Percentiles rank a stretch among this genome's conserved stretches.
Evolutionary conservation across 225 moss, liverwort and hornwort species (phyloP).

Genomic region (Marchantia paleacea): DNA sequence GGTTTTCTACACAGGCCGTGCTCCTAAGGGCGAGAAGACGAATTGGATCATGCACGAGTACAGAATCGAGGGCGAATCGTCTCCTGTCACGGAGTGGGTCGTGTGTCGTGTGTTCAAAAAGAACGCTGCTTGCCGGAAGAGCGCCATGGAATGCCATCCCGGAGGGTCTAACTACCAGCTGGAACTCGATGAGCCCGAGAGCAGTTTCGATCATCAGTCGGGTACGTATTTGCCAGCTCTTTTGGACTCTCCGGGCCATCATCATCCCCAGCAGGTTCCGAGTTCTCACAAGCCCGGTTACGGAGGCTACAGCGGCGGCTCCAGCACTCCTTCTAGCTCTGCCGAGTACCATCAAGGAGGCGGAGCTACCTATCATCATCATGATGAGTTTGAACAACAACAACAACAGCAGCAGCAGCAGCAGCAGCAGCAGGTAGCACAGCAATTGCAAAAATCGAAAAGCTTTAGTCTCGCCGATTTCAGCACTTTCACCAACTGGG

Average conservation of each 20-base stretch:
- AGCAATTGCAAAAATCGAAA: neutral
- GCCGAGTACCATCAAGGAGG: neutral
- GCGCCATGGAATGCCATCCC: neutral
- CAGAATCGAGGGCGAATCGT: constrained; percentile 25
- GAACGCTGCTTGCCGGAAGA: constrained; percentile 12
- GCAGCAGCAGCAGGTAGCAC: neutral
- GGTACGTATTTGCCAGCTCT: constrained; percentile 24
- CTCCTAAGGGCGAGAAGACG: constrained; percentile 43
- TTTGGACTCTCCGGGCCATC: constrained; percentile 16
- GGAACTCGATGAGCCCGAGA: neutral
- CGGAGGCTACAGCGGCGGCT: constrained; percentile 5
- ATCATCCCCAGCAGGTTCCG: constrained; percentile 4
- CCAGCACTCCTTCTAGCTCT: neutral
- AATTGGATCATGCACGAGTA: constrained; percentile 58
- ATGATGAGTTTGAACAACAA: neutral
- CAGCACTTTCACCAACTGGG: constrained; percentile 8
- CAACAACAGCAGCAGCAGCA: constrained; percentile 22
- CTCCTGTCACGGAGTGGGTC: constrained; percentile 40
- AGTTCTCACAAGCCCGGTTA: neutral
- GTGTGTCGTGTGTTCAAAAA: constrained; percentile 49
- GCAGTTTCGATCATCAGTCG: neutral
- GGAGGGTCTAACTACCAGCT: neutral
- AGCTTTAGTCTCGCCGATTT: constrained; percentile 7
- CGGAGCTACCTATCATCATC: too few relatives aligned
- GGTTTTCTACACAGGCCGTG: constrained; percentile 45